Conservation (phyloP, 805 yeast genomes). For the Allodekkera sacchari region DNA sequence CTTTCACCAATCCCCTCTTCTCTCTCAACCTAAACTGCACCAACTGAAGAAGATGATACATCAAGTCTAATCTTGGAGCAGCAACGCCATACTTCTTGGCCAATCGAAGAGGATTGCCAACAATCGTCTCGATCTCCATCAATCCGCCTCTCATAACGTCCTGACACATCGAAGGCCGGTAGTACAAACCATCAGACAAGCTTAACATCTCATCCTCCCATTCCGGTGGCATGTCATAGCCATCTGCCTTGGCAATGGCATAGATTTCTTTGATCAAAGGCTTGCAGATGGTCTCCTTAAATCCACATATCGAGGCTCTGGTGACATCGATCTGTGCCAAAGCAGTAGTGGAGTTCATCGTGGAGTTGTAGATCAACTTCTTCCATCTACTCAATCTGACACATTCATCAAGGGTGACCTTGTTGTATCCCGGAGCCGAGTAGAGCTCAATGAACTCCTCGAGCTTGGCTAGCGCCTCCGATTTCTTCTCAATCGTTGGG, state of each 20-base stretch:
- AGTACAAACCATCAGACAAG: slow-evolving; percentile 30
- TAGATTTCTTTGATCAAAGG: slow-evolving; percentile 38
- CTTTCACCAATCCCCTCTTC: slow-evolving; percentile 34
- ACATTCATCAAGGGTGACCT: slow-evolving; percentile 20
- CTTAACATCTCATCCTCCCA: slow-evolving; percentile 26
- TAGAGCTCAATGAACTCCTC: slow-evolving; percentile 22
- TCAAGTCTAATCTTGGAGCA: slow-evolving; percentile 48
- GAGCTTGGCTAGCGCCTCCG: slow-evolving; percentile 15
- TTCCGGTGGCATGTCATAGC: slow-evolving; percentile 27
- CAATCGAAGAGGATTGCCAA: slow-evolving; percentile 30
- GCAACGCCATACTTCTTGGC: slow-evolving; percentile 31
- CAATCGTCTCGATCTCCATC: slow-evolving; percentile 34
- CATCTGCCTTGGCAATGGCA: slow-evolving; percentile 38
- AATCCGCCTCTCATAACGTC: slow-evolving; percentile 29
- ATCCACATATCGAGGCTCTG: slow-evolving; percentile 20
- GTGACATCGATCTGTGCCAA: slow-evolving; percentile 28
- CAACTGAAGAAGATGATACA: slow-evolving; percentile 50
- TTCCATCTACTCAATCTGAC: slow-evolving; percentile 32
- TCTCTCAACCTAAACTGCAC: slow-evolving; percentile 57
- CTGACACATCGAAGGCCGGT: slow-evolving; percentile 39
- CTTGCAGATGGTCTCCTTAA: slow-evolving; percentile 16
- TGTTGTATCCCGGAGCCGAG: slow-evolving; percentile 16
- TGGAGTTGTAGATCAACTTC: slow-evolving; percentile 36
- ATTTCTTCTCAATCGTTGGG: slow-evolving; percentile 14
- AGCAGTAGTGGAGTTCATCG: slow-evolving; percentile 34